Base-by-base conservation (phyloP, 352 stramenopile species). In the Achlya hypogyna region DNA sequence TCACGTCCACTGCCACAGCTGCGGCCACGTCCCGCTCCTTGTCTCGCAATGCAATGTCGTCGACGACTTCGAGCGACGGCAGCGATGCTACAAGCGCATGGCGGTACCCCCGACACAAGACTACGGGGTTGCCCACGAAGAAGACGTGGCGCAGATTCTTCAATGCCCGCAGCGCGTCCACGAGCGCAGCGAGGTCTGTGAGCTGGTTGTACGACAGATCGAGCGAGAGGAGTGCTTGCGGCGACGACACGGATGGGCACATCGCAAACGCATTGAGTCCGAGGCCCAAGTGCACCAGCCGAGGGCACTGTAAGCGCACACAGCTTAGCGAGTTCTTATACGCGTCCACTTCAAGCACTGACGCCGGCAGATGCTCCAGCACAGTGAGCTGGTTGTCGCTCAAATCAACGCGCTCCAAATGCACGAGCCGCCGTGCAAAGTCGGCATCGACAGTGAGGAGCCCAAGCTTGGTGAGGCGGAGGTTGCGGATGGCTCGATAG, bases 201-300 rank as follows among this genome's bases (percentile, higher is more conserved):
- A 67, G 10, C 12, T 59, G n/a, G 31, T 67, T 67, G 42, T 35
- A 67, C 20, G 60, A 67, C 12, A 67, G 43, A 59, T 67, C 60
- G 8, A 67, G 60, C 3, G 60, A 67, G 4, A 67, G 60, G 25
- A 67, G 23, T n/a, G n/a, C n/a, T n/a, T n/a, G n/a, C 23, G 31
- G 14, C 6, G 23, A 12, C 3, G 60, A 45, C 18, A 67, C 10
- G 5, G 31, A 45, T 5, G 60, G 60, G 10, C 51, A 22, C n/a
- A 23, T 12, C 6, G 20, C 27, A 31, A 67, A 45, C 1, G 9
- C 10, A 27, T 67, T 67, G 20, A 67, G 51, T 32, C 60, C 60
- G 18, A 67, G 34, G 10, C 60, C 60, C 4, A 67, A 22, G 27
- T 67, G 60, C n/a, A 67, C 60, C 1, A 67, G 42, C n/a, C 23